Conservation (phyloP, 345 rosid genomes). For the Combretum micranthum region DNA sequence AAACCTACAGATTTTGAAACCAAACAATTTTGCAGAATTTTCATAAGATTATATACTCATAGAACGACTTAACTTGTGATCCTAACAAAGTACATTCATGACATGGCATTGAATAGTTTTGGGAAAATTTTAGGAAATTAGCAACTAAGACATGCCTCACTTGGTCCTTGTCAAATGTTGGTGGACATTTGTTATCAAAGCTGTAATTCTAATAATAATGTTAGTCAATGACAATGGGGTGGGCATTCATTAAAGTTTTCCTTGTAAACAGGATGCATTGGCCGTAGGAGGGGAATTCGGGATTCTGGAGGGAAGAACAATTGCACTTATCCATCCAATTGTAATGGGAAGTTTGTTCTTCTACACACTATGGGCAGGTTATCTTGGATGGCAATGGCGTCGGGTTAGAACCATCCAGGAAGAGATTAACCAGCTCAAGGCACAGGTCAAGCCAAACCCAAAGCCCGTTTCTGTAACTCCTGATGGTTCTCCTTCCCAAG, state of each 20-base stretch:
- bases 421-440: slow-evolving; percentile 65
- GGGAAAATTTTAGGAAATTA: not conserved
- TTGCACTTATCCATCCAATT: slow-evolving; percentile 67
- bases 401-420: slow-evolving; percentile 67
- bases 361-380: slow-evolving; percentile 67
- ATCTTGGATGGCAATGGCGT: slow-evolving; percentile 98
- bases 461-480: slow-evolving; percentile 65
- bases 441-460: slow-evolving; percentile 57
- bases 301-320: slow-evolving; percentile 73
- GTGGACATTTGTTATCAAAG: too few species aligned
- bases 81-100: too few species aligned
- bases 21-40: too few species aligned
- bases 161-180: too few species aligned
- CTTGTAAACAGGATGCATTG: slow-evolving; percentile 53
- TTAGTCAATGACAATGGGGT: too few species aligned
- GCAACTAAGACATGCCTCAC: too few species aligned
- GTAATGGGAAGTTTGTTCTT: slow-evolving; percentile 56
- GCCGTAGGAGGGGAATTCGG: slow-evolving; percentile 78
- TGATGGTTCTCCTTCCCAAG: slow-evolving; percentile 41
- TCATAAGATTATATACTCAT: too few species aligned
- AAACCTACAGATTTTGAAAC: too few species aligned
- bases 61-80: too few species aligned
- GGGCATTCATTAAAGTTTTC: too few species aligned
- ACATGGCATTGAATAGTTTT: not conserved
- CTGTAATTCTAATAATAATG: too few species aligned